These are phyloP conservation scores for Backusella macrospora DNA, from an alignment of 192 early-diverging fungal species.

Conservation along the genomic window DNA sequence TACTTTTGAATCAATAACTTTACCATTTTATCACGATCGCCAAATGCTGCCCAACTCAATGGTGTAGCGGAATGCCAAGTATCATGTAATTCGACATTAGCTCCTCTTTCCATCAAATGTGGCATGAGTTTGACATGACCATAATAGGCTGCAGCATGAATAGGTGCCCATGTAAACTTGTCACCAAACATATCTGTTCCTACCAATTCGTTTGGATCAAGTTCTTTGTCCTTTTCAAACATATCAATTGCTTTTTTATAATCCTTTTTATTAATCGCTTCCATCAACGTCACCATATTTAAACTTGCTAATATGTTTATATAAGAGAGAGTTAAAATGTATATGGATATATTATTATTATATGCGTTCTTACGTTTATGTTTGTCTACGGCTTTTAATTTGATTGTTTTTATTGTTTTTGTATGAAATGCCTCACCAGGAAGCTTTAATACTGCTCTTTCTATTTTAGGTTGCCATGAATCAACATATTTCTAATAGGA, in stretches of 20 bases:
- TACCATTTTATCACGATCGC: conserved; percentile 66
- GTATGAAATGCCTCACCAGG: conserved; percentile 25
- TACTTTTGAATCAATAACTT: conserved; percentile 76
- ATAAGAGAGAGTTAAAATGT: too few species aligned
- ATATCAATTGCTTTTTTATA: conserved; percentile 17
- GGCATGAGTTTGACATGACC: conserved; percentile 69
- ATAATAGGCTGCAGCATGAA: conserved; percentile 88
- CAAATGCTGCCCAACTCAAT: conserved; percentile 93
- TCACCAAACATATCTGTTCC: conserved; percentile 46
- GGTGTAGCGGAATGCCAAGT: conserved; percentile 83
- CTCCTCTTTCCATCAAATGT: conserved; percentile 72
- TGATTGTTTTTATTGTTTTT: not conserved
- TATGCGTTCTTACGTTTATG: not conserved
- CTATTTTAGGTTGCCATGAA: conserved; percentile 19
- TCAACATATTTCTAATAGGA: conserved; percentile 34
- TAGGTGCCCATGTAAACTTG: conserved; percentile 78
- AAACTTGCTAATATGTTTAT: not conserved
- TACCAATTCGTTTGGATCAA: conserved; percentile 35
- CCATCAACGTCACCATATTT: not conserved
- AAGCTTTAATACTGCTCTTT: conserved; percentile 22
- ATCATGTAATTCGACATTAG: conserved; percentile 79
- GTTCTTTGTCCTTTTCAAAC: conserved; percentile 7
- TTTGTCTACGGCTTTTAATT: not conserved
- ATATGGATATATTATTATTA: not conserved
- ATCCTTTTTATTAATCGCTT: conserved; percentile 20